These are phyloP conservation scores for Smithsoniella earleae DNA, from an alignment of 163 green algal genomes.

Conservation along the genomic window DNA sequence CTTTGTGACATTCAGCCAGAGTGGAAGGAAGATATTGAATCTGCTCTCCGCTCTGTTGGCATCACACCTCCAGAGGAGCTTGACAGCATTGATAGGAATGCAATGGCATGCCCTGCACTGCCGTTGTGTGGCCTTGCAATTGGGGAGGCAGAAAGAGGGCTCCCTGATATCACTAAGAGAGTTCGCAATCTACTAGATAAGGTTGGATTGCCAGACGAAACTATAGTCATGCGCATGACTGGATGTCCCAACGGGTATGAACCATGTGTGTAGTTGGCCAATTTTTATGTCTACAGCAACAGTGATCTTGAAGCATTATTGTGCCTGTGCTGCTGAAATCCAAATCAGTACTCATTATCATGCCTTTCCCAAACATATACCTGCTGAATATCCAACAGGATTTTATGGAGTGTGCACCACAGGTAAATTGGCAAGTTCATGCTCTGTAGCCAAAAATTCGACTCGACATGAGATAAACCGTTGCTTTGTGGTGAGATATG, in stretches of 20 bases:
- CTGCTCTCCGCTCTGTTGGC: slow-evolving; percentile 47
- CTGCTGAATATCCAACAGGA: too few species aligned
- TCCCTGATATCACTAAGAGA: slow-evolving; percentile 84
- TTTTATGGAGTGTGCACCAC: too few species aligned
- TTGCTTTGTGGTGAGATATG: too few species aligned
- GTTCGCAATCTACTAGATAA: slow-evolving; percentile 61
- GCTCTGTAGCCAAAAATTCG: too few species aligned
- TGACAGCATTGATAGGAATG: slow-evolving; percentile 34
- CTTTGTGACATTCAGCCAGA: slow-evolving; percentile 77
- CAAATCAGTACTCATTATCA: too few species aligned
- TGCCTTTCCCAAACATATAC: too few species aligned
- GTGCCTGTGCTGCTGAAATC: too few species aligned
- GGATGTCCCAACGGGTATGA: slow-evolving; percentile 92
- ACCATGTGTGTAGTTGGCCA: too few species aligned
- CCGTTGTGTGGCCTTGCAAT: slow-evolving; percentile 96
- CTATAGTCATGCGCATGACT: slow-evolving; percentile 91
- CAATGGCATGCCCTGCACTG: slow-evolving; percentile 97
- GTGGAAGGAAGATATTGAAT: slow-evolving; percentile 79
- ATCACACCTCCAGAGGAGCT: slow-evolving; percentile 40
- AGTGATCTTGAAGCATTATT: too few species aligned
- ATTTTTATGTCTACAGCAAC: too few species aligned
- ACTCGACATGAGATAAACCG: too few species aligned
- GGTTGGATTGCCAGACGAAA: slow-evolving; percentile 47
- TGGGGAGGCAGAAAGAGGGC: slow-evolving; percentile 83
- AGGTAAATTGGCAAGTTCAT: too few species aligned